phyloP scores from a whole-genome alignment of 176 grass and related monocot species.

The Zoysia pacifica region DNA sequence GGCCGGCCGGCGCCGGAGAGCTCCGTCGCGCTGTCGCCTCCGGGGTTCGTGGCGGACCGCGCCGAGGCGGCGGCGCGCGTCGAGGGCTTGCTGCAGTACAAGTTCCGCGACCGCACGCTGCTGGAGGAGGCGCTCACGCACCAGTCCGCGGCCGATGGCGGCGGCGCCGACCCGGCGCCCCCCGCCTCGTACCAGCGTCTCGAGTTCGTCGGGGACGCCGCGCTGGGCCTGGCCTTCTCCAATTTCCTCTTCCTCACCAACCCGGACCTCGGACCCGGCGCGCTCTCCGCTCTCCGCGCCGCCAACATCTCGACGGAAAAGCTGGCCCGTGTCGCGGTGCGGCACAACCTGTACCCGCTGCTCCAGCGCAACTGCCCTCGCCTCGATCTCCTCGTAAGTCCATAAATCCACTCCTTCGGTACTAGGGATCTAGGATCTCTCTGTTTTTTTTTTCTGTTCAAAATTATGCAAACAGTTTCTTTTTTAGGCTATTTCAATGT shows the following conservation, averaged over 20 bases:
- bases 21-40: constrained; percentile 10
- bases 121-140: constrained; percentile 80
- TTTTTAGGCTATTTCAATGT: background rate
- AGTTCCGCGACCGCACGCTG: constrained; percentile 52
- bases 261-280: constrained; percentile 49
- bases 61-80: constrained; percentile 25
- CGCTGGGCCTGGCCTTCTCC: constrained; percentile 57
- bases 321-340: constrained; percentile 65
- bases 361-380: constrained; percentile 57
- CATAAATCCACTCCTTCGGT: background rate
- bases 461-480: background rate
- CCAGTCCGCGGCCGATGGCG: constrained; percentile 43
- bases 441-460: too few relatives aligned
- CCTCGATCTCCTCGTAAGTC: constrained; percentile 58
- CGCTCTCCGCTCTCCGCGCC: constrained; percentile 56
- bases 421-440: background rate
- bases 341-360: constrained; percentile 58
- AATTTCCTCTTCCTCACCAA: constrained; percentile 60
- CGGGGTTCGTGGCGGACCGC: constrained; percentile 37
- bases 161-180: background rate
- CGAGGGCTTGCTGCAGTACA: constrained; percentile 61
- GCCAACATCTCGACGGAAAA: constrained; percentile 86
- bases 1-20: background rate
- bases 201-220: constrained; percentile 81
- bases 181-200: constrained; percentile 63